Evolutionary conservation across 2,329 filamentous ascomycete genomes (phyloP).

Genomic region (Rhynchosporium graminicola): DNA sequence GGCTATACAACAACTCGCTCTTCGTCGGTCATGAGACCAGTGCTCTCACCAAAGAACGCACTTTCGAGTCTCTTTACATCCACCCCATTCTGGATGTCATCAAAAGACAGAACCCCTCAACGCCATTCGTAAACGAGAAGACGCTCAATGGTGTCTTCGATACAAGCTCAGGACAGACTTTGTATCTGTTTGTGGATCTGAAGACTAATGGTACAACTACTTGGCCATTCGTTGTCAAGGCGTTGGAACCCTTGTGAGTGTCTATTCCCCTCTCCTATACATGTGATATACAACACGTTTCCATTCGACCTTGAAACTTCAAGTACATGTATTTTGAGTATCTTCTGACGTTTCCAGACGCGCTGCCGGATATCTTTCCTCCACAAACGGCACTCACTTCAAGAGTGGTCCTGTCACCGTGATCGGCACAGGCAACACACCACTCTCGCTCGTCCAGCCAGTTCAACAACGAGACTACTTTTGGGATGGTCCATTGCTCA

Average conservation of each 20-base stretch:
- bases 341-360: slow-evolving; percentile 24
- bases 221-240: slow-evolving; percentile 56
- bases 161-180: slow-evolving; percentile 53
- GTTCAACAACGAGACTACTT: slow-evolving; percentile 55
- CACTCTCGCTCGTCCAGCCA: slow-evolving; percentile 52
- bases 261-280: slow-evolving; percentile 34
- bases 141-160: slow-evolving; percentile 64
- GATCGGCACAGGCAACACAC: slow-evolving; percentile 38
- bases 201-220: slow-evolving; percentile 59
- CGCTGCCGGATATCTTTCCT: slow-evolving; percentile 39
- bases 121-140: slow-evolving; percentile 46
- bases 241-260: slow-evolving; percentile 57
- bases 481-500: slow-evolving; percentile 51
- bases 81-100: slow-evolving; percentile 36
- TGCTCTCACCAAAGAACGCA: slow-evolving; percentile 32
- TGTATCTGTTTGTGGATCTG: slow-evolving; percentile 65
- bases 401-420: slow-evolving; percentile 35
- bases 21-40: slow-evolving; percentile 35
- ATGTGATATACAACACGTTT: background rate
- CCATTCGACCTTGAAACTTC: background rate
- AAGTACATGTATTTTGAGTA: background rate
- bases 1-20: slow-evolving; percentile 36
- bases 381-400: slow-evolving; percentile 30
- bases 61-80: slow-evolving; percentile 37
- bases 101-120: slow-evolving; percentile 37